Conservation (phyloP, 495 filamentous ascomycete genomes). For the Trichoderma erinaceum region DNA sequence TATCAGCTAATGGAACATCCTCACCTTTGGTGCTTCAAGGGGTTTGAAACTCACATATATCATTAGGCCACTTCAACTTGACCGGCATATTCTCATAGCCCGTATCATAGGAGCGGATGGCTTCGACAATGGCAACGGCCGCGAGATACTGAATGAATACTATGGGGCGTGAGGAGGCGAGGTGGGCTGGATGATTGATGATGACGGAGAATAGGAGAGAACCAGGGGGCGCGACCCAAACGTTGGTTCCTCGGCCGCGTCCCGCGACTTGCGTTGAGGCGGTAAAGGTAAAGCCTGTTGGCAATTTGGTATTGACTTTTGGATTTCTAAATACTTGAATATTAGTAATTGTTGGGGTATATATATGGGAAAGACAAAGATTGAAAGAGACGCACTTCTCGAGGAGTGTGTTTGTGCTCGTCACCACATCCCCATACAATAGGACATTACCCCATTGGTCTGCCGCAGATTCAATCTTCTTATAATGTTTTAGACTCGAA, state of each 20-base stretch:
- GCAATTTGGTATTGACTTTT: conserved; percentile 66
- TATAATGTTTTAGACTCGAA: conserved; percentile 62
- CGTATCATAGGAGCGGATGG: conserved; percentile 69
- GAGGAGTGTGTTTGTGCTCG: conserved; percentile 89
- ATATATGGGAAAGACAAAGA: background rate
- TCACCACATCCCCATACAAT: conserved; percentile 87
- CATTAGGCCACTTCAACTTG: conserved; percentile 96
- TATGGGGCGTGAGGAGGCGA: conserved; percentile 69
- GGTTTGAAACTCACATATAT: conserved; percentile 51
- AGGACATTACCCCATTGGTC: conserved; percentile 68
- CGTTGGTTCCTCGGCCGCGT: conserved; percentile 84
- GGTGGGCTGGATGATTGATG: conserved; percentile 68
- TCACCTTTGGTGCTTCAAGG: background rate
- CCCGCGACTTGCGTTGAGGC: conserved; percentile 90
- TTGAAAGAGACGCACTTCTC: conserved; percentile 59
- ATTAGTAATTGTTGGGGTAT: conserved; percentile 13
- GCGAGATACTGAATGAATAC: conserved; percentile 93
- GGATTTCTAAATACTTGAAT: conserved; percentile 54
- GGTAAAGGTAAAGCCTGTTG: conserved; percentile 77
- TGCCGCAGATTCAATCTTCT: conserved; percentile 44
- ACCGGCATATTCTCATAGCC: conserved; percentile 67
- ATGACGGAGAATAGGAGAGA: conserved; percentile 81
- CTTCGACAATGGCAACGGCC: conserved; percentile 83
- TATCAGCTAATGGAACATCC: conserved; percentile 26
- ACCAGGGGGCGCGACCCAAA: conserved; percentile 90